Conservation (phyloP, 371 early-diverging fungal species). For the Phascolomyces articulosus region DNA sequence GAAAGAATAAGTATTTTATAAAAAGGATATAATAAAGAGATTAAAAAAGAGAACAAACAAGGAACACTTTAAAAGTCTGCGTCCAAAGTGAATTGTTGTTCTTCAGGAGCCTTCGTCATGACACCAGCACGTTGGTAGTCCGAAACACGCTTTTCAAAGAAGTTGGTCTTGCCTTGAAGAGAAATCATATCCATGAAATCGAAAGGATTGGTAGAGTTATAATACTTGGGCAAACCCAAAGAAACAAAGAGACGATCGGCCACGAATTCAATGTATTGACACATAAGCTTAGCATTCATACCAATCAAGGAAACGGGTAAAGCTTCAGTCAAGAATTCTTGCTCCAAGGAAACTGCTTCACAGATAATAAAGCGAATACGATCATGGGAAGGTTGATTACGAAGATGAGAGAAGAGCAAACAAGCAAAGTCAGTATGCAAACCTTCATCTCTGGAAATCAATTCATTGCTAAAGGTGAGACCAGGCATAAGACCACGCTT, state of each 20-base stretch:
- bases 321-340: conserved; percentile 96
- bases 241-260: conserved; percentile 96
- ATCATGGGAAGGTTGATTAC: conserved; percentile 77
- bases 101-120: conserved; percentile 73
- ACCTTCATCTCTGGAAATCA: conserved; percentile 99
- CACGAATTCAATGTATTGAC: conserved; percentile 99
- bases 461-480: conserved; percentile 99
- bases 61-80: conserved; percentile 75
- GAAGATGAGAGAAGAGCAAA: conserved; percentile 89
- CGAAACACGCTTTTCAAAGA: conserved; percentile 99
- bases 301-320: conserved; percentile 97
- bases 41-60: background rate
- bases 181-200: conserved; percentile 99
- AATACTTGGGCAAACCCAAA: conserved; percentile 91
- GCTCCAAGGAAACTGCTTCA: conserved; percentile 97
- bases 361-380: conserved; percentile 82
- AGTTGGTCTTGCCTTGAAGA: conserved; percentile 99
- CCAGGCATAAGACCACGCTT: conserved; percentile 99
- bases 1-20: no score
- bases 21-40: background rate
- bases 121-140: conserved; percentile 99
- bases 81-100: conserved; percentile 81
- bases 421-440: conserved; percentile 99
- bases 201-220: conserved; percentile 96
- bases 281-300: conserved; percentile 98